Base-by-base conservation (phyloP, 495 filamentous ascomycete species). In the Aspergillus kassunensis region DNA sequence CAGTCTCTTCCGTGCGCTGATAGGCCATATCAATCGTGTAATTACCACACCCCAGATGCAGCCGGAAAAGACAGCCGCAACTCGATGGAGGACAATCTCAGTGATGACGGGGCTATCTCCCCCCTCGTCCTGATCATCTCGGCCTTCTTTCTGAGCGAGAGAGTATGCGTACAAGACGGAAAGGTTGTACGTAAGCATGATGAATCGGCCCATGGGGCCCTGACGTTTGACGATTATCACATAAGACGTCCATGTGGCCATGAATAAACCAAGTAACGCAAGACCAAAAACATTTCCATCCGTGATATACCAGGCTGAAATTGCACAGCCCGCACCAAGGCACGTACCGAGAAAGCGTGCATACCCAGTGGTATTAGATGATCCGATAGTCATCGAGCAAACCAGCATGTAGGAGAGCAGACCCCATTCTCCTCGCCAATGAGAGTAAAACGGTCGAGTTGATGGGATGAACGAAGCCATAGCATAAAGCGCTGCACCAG, bases 331-430 rank as follows among this genome's bases (percentile, higher is more conserved):
- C 12, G 89, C 91, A 16, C 93, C 93, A 19, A 96, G 70, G 49
- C 88, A 78, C 6, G 91, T 97, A 45, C 93, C 93, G n/a, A 87
- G 69, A 58, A 97, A 93, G 53, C 93, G 84, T 47, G 89, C 78
- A 69, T 78, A 82, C 4, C 90, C 90, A 5, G 92, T 95, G 16
- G 91, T 95, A 59, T 97, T 98, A 12, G 90, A 88, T 16, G 92
- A 88, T 9, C 93, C 93, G 34, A 96, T 90, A 0, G 92, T 97
- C 92, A 97, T 97, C 6, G 88, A 88, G 65, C 92, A 96, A 15
- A 98, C 93, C 47, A 97, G 80, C 93, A 98, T 98, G 71, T 96
- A 98, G 0, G 92, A 96, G 31, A 97, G 65, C 1, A 97, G 74
- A 11, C 92, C 93, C 93, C 93, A 98, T 77, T 98, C 93, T 1